Evolutionary conservation across 345 rosid genomes (phyloP), one percentile per base, ranked within the genome.

Genomic region (Citrus unshiu): DNA sequence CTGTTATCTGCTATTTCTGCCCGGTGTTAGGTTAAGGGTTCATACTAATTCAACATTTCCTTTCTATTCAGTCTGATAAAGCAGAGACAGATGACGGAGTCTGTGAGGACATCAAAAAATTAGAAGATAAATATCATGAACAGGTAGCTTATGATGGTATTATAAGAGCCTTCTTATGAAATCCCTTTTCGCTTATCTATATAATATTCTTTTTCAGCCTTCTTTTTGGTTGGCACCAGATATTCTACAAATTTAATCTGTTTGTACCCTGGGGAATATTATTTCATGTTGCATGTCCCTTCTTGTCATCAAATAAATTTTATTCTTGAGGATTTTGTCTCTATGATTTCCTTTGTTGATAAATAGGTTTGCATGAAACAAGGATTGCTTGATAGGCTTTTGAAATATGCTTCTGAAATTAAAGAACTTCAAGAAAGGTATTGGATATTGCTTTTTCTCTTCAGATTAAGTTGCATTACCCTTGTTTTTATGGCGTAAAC

Each of bases 391-490:
- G 89, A 86, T 86, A 87, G 85, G 63, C 83, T 94, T 76, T 85
- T 89, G 84, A 88, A 86, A 83, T 86, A 88, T 82, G 90, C 90
- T 72, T 81, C 85, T 68, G 95, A 88, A 81, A 81, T 82, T 58
- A 93, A 89, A 89, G 90, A 84, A 72, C 84, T 74, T 51, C 97
- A 93, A 87, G 93, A 94, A 77, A 92, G 85, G 99, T 96, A 89
- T 81, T 76, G 75, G 74, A 68, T 14, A 64, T 77, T 51, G 22
- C 81, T 63, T 59, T 79, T 77, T 70, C 60, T n/a, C 63, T 84
- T 67, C 67, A 66, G 56, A 73, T 66, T n/a, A 66, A 34, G 69
- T 77, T 68, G 70, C 62, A 61, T 72, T 68, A 73, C 57, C 58
- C 72, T 16, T 16, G 29, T 43, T 75, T 71, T 73, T 49, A 40